Evolutionary conservation across 108 stramenopile genomes (phyloP).

Genomic region (Cyclotella baltica): DNA sequence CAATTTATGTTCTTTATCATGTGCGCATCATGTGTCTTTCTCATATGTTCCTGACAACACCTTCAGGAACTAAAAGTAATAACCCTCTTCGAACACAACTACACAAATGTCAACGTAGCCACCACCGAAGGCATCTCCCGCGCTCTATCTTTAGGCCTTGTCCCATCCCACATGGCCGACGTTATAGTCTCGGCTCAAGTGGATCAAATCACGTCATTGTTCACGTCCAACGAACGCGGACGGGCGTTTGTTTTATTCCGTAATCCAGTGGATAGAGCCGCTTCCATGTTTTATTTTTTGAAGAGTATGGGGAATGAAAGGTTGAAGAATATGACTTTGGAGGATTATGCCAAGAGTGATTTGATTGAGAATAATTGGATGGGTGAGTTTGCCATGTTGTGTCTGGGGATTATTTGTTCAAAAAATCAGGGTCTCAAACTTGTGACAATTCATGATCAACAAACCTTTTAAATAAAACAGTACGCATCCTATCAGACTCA

Average conservation of each 20-base stretch:
- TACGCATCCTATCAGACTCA: conserved; percentile 46
- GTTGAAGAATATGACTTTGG: conserved; percentile 48
- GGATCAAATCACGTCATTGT: conserved; percentile 47
- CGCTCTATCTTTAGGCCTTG: conserved; percentile 40
- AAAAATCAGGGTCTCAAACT: too few species aligned
- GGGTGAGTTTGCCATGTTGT: conserved; percentile 25
- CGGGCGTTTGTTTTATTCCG: conserved; percentile 51
- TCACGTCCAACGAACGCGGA: conserved; percentile 42
- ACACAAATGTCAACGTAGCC: conserved; percentile 58
- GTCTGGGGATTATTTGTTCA: neutral
- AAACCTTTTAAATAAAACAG: neutral
- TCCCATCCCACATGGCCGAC: conserved; percentile 44
- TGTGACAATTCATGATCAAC: too few species aligned
- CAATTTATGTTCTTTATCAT: neutral
- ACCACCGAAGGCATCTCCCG: conserved; percentile 48
- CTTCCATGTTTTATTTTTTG: conserved; percentile 52
- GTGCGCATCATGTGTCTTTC: conserved; percentile 4
- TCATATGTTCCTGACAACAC: neutral
- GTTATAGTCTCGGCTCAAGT: conserved; percentile 36
- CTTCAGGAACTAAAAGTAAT: conserved; percentile 36
- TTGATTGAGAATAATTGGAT: conserved; percentile 64
- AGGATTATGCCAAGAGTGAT: conserved; percentile 60
- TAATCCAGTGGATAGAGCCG: conserved; percentile 58
- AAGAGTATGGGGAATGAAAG: conserved; percentile 33
- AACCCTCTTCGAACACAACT: conserved; percentile 51